Evolutionary conservation across 2,329 filamentous ascomycete genomes (phyloP).

Genomic region (Neopestalotiopsis rosae): DNA sequence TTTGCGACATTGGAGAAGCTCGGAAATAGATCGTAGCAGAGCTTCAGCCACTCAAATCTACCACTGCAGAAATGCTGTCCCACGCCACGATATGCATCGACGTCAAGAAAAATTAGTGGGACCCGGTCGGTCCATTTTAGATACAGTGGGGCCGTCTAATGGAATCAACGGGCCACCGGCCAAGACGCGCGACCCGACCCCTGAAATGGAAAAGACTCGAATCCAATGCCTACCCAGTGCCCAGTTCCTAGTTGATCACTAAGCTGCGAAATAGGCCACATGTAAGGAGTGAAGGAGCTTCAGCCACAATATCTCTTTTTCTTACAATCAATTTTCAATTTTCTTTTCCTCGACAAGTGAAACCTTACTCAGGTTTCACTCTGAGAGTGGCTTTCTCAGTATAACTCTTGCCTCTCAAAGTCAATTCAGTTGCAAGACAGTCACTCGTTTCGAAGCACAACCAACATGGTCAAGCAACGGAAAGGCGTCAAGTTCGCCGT

Average conservation of each 20-base stretch:
- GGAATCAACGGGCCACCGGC: neutral
- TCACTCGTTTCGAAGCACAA: neutral
- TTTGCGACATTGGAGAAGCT: conserved; percentile 28
- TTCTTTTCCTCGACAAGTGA: neutral
- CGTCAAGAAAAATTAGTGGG: conserved; percentile 8
- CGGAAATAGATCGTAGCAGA: neutral
- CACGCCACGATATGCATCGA: neutral
- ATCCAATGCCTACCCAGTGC: neutral
- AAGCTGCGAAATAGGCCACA: neutral
- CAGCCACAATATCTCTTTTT: conserved; percentile 25
- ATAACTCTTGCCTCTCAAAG: neutral
- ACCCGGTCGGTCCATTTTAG: neutral
- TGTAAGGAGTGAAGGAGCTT: conserved; percentile 22
- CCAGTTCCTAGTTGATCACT: neutral
- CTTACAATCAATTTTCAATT: neutral
- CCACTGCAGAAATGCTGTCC: neutral
- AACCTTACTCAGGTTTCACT: no score
- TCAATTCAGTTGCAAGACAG: neutral
- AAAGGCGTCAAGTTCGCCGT: conserved; percentile 28
- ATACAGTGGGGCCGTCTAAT: neutral
- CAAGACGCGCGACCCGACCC: conserved; percentile 4
- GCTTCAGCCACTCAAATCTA: neutral
- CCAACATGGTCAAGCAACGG: conserved; percentile 34
- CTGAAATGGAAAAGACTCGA: neutral
- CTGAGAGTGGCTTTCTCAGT: neutral